Percentiles rank a stretch among this genome's conserved stretches.
phyloP scores from a whole-genome alignment of 202 grass and related monocot species.

The Alloteropsis angusta region DNA sequence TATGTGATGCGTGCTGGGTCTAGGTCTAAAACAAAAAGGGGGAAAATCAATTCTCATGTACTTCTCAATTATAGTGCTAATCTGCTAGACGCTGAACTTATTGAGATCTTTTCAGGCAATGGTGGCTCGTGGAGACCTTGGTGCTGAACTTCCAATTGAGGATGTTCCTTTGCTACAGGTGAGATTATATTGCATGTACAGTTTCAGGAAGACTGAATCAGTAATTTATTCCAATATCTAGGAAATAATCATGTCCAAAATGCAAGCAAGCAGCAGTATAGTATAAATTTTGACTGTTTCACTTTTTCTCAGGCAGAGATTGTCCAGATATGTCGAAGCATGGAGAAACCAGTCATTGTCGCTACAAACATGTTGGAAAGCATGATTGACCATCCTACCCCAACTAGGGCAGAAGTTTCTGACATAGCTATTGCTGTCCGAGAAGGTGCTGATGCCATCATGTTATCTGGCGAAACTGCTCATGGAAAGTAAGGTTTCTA shows the following conservation, averaged over 20 bases:
- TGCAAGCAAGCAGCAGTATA: neutral
- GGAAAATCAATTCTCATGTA: neutral
- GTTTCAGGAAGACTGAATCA: neutral
- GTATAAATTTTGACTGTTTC: neutral
- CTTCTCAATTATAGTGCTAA: neutral
- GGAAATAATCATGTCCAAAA: neutral
- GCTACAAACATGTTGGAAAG: slow-evolving; percentile 98
- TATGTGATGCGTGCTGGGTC: neutral
- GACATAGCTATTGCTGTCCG: slow-evolving; percentile 90
- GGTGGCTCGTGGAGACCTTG: slow-evolving; percentile 96
- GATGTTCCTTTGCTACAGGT: slow-evolving; percentile 97
- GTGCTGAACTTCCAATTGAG: slow-evolving; percentile 99
- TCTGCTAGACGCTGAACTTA: slow-evolving; percentile 23
- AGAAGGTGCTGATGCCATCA: slow-evolving; percentile 94
- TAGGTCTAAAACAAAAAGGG: neutral
- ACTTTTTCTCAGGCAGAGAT: slow-evolving; percentile 64
- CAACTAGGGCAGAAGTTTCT: slow-evolving; percentile 92
- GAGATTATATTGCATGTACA: slow-evolving; percentile 7
- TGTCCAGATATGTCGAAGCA: slow-evolving; percentile 69
- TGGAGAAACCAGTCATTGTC: slow-evolving; percentile 91
- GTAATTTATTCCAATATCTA: neutral
- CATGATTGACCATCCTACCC: slow-evolving; percentile 97
- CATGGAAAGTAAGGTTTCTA: slow-evolving; percentile 83
- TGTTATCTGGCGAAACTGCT: slow-evolving; percentile 97
- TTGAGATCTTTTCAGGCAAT: slow-evolving; percentile 70